Evolutionary conservation across 1,284 basidiomycete species (phyloP), one percentile per base, ranked within the genome.

Genomic region (Ganoderma multipileum): DNA sequence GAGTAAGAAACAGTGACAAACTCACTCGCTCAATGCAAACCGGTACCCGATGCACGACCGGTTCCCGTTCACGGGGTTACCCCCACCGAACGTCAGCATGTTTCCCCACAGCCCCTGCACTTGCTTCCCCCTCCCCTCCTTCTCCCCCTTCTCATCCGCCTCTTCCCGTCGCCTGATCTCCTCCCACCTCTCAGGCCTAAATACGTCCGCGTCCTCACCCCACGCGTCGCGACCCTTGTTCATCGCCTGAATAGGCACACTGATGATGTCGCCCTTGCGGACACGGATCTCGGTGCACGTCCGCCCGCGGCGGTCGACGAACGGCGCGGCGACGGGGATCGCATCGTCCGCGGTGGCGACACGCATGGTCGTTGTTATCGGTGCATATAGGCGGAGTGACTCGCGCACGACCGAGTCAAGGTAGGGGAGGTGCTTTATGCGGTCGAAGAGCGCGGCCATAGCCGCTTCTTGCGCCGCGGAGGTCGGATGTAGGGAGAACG

Each of bases 31-130:
- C 58, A 94, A 74, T 8, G 91, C 90, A 74, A 94, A 93, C 73
- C 86, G 85, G 77, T 88, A 92, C 8, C 91, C 91, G 73, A 93
- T 91, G 76, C 91, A 93, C 50, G 89, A 88, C 65, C 92, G 81
- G 71, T 88, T 86, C 30, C 90, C 91, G 66, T 84, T 85, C 57
- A 83, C 71, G 14, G 83, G 75, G 69, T 81, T 83, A 65, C 86
- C 86, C 70, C 84, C 85, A 60, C 91, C 79, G 80, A 93, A 94
- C 20, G 91, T 91, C 66, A 93, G 76, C 36, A 86, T 84, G 74
- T 89, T 88, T 1, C 89, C 85, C 79, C 86, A 91, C 65, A 92
- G 77, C 23, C 90, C 91, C 36, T 86, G 87, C 41, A 91, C 84
- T 11, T 80, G 79, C 67, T 82, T 81, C 64, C 61, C 39, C 67